Percentiles rank a stretch among this genome's conserved stretches.
Conservation (phyloP, 2,329 filamentous ascomycete genomes). For the Ceratocystis variospora region DNA sequence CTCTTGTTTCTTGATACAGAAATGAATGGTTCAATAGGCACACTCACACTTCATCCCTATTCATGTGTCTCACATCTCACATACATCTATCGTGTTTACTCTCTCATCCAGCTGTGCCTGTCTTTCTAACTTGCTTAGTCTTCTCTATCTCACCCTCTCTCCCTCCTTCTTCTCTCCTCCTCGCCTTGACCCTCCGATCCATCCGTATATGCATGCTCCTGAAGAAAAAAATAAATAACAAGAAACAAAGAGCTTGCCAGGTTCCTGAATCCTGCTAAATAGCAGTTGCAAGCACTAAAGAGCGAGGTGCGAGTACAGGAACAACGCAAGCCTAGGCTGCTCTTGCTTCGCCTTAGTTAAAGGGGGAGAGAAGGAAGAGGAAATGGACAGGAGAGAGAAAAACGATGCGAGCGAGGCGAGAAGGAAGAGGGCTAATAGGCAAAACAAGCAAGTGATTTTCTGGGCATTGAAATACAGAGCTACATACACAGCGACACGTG, state of each 20-base stretch:
- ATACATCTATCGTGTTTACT: no score
- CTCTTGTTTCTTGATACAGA: no score
- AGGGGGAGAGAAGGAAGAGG: not conserved
- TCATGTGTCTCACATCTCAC: no score
- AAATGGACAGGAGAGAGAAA: no score
- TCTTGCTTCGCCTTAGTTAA: not conserved
- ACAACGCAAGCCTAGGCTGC: not conserved
- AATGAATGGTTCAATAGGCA: no score
- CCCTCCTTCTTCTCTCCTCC: not conserved
- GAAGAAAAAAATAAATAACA: not conserved
- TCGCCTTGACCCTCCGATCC: not conserved
- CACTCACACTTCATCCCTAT: no score
- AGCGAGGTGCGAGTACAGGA: not conserved
- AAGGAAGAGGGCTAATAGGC: not conserved
- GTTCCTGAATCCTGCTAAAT: not conserved
- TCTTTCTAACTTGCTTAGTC: not conserved
- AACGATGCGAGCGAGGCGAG: not conserved
- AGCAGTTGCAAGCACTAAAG: constrained; percentile 4
- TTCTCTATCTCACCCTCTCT: not conserved
- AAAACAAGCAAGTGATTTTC: not conserved
- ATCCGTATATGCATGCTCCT: constrained; percentile 7
- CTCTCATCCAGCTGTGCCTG: not conserved
- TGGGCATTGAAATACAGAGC: not conserved
- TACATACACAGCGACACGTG: not conserved
- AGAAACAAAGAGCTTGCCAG: not conserved